Evolutionary conservation across 768 basidiomycete species (phyloP), one percentile per base, ranked within the genome.

Genomic region (Pulveroboletus sp.): DNA sequence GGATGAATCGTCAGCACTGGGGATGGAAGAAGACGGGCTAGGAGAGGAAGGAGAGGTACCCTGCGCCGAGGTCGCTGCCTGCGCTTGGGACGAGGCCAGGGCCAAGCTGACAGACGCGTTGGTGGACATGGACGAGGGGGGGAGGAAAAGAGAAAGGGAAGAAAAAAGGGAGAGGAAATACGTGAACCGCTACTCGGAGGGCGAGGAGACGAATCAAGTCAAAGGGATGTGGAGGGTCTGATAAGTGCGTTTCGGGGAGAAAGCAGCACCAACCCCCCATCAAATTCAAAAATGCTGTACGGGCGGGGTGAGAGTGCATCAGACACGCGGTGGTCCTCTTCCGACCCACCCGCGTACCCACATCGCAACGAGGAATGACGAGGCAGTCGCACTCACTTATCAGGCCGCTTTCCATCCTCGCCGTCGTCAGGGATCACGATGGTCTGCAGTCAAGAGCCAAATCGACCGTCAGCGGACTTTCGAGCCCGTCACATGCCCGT

Each of bases 1-100:
- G 30, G 58, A 49, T n/a, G 64, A 24, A 13, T n/a, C 0, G 52
- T 60, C 4, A 67, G 63, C 39, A 33, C 15, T 50, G 2, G 60
- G 32, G 39, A 24, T 6, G 24, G 45, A 17, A 10, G 54, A 4
- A 18, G 54, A 27, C 2, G 9, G 43, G 43, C 51, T 36, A 46
- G 63, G 50, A 37, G 60, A 4, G 21, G 21, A 46, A 55, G 43
- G 30, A 33, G 56, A 56, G 49, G 41, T 61, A 65, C 61, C 65
- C 47, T 38, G 18, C 36, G 33, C 52, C 40, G 55, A 36, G 15
- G 55, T 38, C 9, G 40, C 3, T 3, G 45, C 3, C 50, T 26
- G 39, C 21, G 37, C 10, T 41, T 31, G 11, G 30, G 57, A 47
- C 17, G 39, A 38, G 21, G 47, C 6, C 4, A 40, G 3, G 8